Evolutionary conservation across 768 basidiomycete genomes (phyloP), one percentile per base, ranked within the genome.

Genomic region (Tricholoma matsutake): DNA sequence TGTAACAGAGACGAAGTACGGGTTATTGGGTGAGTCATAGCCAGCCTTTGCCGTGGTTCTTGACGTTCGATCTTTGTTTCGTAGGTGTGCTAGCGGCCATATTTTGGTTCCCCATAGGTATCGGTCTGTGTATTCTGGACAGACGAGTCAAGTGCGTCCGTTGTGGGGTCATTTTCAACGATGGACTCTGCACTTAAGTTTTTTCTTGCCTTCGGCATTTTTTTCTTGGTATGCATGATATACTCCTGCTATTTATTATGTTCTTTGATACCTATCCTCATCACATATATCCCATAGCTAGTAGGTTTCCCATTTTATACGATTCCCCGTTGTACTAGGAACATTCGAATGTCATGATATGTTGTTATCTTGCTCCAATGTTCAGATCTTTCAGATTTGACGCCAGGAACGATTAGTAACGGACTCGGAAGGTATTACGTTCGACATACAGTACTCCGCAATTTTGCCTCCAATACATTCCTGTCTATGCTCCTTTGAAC

Each of bases 71-170:
- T 22, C 57, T 55, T 37, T 54, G 28, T 39, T 18, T 1, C 52
- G 29, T 62, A 92, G 91, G 92, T 58, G 73, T 94, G 32, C 74
- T 94, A n/a, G 89, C 89, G 7, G 92, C 92, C 4, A 75, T 94
- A 25, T 76, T 94, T 61, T 94, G 91, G 92, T 94, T 94, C 76
- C 92, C 92, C 3, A 73, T 93, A 0, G 92, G 92, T 4, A 80
- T 94, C 39, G 90, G 86, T 2, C 75, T 89, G 5, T 94, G 92
- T 67, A 72, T 94, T 8, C 78, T 94, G 25, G 92, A 94, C 71
- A 81, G 88, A 47, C 76, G 79, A 54, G 87, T 90, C 29, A 81
- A 78, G 63, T 94, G 92, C 73, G 72, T 68, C 16, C 79, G 82
- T 4, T 85, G 83, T 47, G 82, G 82, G 1, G 61, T 69, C 3